Evolutionary conservation across 2,329 filamentous ascomycete genomes (phyloP), one percentile per base, ranked within the genome.

Genomic region (Pestalotiopsis sp.): DNA sequence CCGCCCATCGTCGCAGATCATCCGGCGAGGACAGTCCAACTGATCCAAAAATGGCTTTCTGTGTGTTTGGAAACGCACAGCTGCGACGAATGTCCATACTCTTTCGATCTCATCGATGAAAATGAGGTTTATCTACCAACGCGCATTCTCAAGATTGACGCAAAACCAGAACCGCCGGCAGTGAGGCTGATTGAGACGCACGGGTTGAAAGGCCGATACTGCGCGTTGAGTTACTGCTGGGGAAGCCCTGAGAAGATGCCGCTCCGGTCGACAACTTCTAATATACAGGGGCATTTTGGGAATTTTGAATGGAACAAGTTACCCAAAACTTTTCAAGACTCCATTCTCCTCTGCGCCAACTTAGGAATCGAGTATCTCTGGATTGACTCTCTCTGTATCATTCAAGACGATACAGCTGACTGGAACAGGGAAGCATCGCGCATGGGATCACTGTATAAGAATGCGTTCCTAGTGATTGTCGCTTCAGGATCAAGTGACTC

Each of bases 301-400:
- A 11, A 3, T 2, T 20, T 52, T 1, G 2, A n/a, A 52, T 52
- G 45, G 45, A 0, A 52, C 2, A 52, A 11, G 20, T 0, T 52
- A 20, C 45, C 45, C 1, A 52, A 52, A 2, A 52, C 45, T n/a
- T 52, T 52, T 4, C 45, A 52, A n/a, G 45, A 52, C 45, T 1
- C 45, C 2, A n/a, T 52, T 2, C 0, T 52, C 1, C 0, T 52
- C 45, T 17, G 14, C 2, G 1, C 2, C 13, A n/a, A 11, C 0
- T 17, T 52, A 20, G 45, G 20, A 1, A 52, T 52, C 4, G 45
- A 52, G 2, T 52, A 52, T 52, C 14, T 52, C 14, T 52, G 31
- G 31, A 36, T 36, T 1, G 31, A 36, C 31, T 36, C 31, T 36
- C 31, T 36, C 7, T 36, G 31, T 2, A 52, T 52, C 0, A 52